A percentile compares a stretch with the other conserved stretches of the same genome.
These are phyloP conservation scores for Earliella scabrosa DNA, from an alignment of 1,284 basidiomycete genomes.

Conservation along the genomic window DNA sequence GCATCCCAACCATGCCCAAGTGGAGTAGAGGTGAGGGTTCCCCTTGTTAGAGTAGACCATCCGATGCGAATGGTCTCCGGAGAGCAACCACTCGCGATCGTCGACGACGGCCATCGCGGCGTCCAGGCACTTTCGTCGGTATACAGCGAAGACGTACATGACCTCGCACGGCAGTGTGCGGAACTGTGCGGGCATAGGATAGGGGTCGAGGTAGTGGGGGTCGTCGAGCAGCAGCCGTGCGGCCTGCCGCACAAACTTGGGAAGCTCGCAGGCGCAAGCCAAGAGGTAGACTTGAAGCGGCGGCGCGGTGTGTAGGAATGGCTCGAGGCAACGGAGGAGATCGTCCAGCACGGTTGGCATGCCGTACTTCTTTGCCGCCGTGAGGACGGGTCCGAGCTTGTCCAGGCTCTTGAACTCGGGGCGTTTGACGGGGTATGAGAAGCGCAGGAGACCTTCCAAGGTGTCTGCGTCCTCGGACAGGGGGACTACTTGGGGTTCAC, in stretches of 20 bases:
- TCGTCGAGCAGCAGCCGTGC: neutral
- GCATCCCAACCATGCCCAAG: slow-evolving; percentile 10
- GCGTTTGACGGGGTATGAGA: slow-evolving; percentile 14
- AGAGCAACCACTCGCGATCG: slow-evolving; percentile 1
- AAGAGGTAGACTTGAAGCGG: slow-evolving; percentile 3
- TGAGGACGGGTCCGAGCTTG: slow-evolving; percentile 52
- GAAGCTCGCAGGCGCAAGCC: neutral
- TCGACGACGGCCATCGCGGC: neutral
- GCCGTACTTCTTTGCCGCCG: slow-evolving; percentile 67
- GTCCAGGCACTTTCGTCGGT: neutral
- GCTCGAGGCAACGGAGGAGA: slow-evolving; percentile 51
- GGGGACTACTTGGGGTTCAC: slow-evolving; percentile 5
- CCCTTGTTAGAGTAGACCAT: slow-evolving; percentile 1
- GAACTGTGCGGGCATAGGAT: neutral
- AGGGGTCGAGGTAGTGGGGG: neutral
- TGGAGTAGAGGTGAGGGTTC: neutral
- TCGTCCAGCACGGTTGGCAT: slow-evolving; percentile 46
- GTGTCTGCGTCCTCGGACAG: slow-evolving; percentile 14
- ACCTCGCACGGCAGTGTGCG: slow-evolving; percentile 1
- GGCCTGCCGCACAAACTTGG: neutral
- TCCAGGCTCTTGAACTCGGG: slow-evolving; percentile 41
- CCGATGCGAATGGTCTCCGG: neutral
- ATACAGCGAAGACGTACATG: slow-evolving; percentile 1
- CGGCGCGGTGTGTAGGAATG: slow-evolving; percentile 26
- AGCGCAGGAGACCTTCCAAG: slow-evolving; percentile 19